Percentiles rank a stretch among this genome's conserved stretches.
Conservation (phyloP, 495 filamentous ascomycete species). For the Penicillium salamii region DNA sequence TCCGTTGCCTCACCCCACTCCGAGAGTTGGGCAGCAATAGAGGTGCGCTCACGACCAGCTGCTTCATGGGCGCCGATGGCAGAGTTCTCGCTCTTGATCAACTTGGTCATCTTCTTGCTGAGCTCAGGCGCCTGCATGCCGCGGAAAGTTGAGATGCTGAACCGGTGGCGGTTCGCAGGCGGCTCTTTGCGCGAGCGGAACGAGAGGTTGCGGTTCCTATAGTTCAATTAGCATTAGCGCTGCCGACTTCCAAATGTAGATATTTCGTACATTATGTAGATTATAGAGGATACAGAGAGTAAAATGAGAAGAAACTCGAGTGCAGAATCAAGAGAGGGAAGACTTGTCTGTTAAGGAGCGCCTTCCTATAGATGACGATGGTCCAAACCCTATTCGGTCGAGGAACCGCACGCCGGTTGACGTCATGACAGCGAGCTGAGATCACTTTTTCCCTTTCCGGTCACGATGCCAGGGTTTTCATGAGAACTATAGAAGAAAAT, state of each 20-base stretch:
- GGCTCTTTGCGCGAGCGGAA: slow-evolving; percentile 53
- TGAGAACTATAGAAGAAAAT: too few relatives aligned
- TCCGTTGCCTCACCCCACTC: slow-evolving; percentile 92
- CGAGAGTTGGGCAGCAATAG: slow-evolving; percentile 85
- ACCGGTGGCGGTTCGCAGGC: slow-evolving; percentile 52
- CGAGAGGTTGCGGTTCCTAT: slow-evolving; percentile 60
- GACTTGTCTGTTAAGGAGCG: slow-evolving; percentile 1
- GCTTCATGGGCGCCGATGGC: slow-evolving; percentile 78
- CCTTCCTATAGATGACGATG: slow-evolving; percentile 29
- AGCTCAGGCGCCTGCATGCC: slow-evolving; percentile 80
- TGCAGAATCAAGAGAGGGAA: not conserved
- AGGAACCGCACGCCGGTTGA: slow-evolving; percentile 23
- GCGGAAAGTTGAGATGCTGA: slow-evolving; percentile 79
- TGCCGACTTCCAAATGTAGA: not conserved
- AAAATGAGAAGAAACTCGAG: too few relatives aligned
- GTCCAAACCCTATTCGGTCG: slow-evolving; percentile 15
- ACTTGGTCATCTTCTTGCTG: slow-evolving; percentile 75
- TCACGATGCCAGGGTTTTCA: too few relatives aligned
- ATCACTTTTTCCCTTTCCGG: not conserved
- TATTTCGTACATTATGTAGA: not conserved
- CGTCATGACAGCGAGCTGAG: slow-evolving; percentile 24
- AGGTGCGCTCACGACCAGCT: slow-evolving; percentile 75
- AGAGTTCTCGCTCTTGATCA: slow-evolving; percentile 90
- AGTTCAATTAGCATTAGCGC: not conserved
- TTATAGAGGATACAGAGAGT: not conserved